phyloP scores from a whole-genome alignment of 768 basidiomycete species.

The Vararia minispora region DNA sequence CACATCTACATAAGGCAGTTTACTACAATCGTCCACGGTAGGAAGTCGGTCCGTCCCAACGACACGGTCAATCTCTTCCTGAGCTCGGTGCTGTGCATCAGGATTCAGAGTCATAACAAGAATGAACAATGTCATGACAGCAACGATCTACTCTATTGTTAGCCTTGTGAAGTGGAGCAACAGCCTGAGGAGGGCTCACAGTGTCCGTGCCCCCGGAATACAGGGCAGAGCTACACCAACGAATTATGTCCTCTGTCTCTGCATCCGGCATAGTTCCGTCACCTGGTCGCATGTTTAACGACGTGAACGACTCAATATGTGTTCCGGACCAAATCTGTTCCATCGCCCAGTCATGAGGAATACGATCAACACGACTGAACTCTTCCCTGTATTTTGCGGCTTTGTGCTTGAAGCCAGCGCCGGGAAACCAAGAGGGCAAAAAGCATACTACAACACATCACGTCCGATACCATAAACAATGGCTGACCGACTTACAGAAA shows the following conservation, averaged over 20 bases:
- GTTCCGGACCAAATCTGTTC: neutral
- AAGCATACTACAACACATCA: slow-evolving; percentile 21
- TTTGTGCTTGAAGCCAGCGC: slow-evolving; percentile 27
- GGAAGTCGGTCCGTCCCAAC: neutral
- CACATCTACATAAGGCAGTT: neutral
- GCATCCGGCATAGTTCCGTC: neutral
- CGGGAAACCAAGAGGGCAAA: slow-evolving; percentile 33
- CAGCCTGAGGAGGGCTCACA: neutral
- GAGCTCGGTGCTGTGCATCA: neutral
- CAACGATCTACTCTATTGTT: neutral
- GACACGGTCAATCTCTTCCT: neutral
- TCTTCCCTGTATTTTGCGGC: slow-evolving; percentile 14
- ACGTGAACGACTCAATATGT: slow-evolving; percentile 1
- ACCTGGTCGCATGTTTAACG: neutral
- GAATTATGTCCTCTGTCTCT: slow-evolving; percentile 6
- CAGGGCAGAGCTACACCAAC: slow-evolving; percentile 7
- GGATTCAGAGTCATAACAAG: neutral
- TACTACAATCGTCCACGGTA: neutral
- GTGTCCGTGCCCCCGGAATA: slow-evolving; percentile 3
- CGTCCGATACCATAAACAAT: neutral
- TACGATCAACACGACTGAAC: slow-evolving; percentile 12
- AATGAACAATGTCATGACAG: neutral
- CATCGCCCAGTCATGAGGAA: neutral
- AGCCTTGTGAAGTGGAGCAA: neutral
- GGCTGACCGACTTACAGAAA: slow-evolving; percentile 22